A percentile compares a stretch with the other conserved stretches of the same genome.
Evolutionary conservation across 2,329 filamentous ascomycete genomes (phyloP).

Genomic region (Nemania bipapillata): DNA sequence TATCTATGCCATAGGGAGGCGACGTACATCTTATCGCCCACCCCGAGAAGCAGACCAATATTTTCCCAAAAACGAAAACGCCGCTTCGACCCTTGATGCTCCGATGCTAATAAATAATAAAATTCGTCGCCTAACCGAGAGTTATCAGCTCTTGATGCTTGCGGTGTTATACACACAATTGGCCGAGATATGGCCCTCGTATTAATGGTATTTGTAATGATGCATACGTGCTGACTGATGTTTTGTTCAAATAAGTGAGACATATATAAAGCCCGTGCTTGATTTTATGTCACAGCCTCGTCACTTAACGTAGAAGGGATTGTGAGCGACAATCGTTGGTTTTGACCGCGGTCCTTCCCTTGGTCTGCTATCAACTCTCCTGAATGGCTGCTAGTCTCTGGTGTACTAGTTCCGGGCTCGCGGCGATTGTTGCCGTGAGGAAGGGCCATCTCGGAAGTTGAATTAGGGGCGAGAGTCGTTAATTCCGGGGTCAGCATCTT

Average conservation of each 20-base stretch:
- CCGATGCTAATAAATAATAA: conserved; percentile 35
- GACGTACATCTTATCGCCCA: conserved; percentile 38
- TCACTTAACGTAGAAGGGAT: conserved; percentile 51
- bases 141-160: conserved; percentile 25
- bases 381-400: conserved; percentile 36
- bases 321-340: conserved; percentile 53
- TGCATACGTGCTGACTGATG: conserved; percentile 35
- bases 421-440: conserved; percentile 29
- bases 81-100: conserved; percentile 36
- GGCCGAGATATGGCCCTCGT: conserved; percentile 24
- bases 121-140: conserved; percentile 30
- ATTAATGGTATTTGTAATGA: conserved; percentile 32
- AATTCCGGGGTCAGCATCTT: conserved; percentile 25
- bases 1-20: conserved; percentile 41
- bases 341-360: conserved; percentile 47
- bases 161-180: conserved; percentile 46
- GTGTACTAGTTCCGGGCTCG: conserved; percentile 20
- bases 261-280: conserved; percentile 10
- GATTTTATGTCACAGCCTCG: conserved; percentile 31
- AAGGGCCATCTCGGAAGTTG: not conserved
- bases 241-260: conserved; percentile 33
- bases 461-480: not conserved
- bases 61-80: conserved; percentile 36
- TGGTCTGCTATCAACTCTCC: conserved; percentile 40
- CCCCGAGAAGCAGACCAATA: conserved; percentile 15